Conservation (phyloP, 2,329 filamentous ascomycete species). For the Shiraia bambusicola region DNA sequence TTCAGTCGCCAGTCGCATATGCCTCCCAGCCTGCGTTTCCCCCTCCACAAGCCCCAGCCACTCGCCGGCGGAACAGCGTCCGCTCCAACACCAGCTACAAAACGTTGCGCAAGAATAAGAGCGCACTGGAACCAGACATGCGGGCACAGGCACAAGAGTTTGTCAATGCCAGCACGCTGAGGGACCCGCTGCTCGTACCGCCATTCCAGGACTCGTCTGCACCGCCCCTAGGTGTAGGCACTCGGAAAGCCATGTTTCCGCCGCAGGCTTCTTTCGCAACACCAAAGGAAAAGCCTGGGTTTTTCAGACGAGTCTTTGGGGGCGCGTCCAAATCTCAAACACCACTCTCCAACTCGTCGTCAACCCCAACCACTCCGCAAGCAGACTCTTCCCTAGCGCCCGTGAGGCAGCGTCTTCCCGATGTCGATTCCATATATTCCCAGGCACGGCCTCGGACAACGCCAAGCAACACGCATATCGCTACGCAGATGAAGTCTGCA, state of each 20-base stretch:
- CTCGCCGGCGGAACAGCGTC: constrained; percentile 60
- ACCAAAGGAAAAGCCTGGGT: constrained; percentile 71
- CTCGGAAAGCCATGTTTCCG: constrained; percentile 50
- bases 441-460: constrained; percentile 41
- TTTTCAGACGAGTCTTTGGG: constrained; percentile 89
- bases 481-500: constrained; percentile 51
- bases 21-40: constrained; percentile 42
- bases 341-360: constrained; percentile 28
- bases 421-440: constrained; percentile 35
- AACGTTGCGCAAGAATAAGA: constrained; percentile 47
- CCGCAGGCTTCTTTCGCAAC: constrained; percentile 42
- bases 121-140: constrained; percentile 45
- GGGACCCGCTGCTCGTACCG: constrained; percentile 47
- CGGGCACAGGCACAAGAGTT: constrained; percentile 52
- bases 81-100: constrained; percentile 56
- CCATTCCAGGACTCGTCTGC: constrained; percentile 52
- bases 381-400: constrained; percentile 21
- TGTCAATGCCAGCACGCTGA: constrained; percentile 49
- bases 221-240: constrained; percentile 56
- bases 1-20: constrained; percentile 43
- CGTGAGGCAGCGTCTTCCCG: constrained; percentile 22
- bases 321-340: constrained; percentile 59
- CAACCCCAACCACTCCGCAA: constrained; percentile 15
- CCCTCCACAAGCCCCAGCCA: constrained; percentile 44
- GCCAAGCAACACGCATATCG: constrained; percentile 47